Base-by-base conservation (phyloP, 352 stramenopile species). In the Lagenidium giganteum region DNA sequence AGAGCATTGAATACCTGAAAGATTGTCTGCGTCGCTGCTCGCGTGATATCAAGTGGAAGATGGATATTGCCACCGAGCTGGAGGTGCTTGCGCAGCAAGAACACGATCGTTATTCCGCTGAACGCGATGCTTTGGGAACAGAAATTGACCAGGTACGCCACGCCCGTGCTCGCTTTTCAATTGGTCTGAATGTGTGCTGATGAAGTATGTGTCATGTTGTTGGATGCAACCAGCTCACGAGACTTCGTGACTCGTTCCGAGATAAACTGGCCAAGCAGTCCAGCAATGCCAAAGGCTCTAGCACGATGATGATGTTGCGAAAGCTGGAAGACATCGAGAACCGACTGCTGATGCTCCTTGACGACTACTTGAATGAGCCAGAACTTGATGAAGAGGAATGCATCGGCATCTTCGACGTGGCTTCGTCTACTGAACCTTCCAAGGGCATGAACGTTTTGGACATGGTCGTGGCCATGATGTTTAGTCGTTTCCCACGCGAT, bases 401-500 rank as follows among this genome's bases (percentile, higher is more conserved):
- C n/a, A n/a, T n/a, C n/a, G n/a, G n/a, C n/a, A n/a, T n/a, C n/a
- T n/a, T n/a, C n/a, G n/a, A n/a, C n/a, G n/a, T n/a, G n/a, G n/a
- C n/a, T n/a, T n/a, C n/a, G n/a, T n/a, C n/a, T 20, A 23, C 22
- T 6, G 57, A n/a, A n/a, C n/a, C n/a, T n/a, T n/a, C 30, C 4
- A 42, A 50, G 4, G 57, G n/a, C n/a, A n/a, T n/a, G n/a, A 86
- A 82, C 52, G 70, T 88, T 21, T 47, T 88, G 29, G 76, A 88
- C 40, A 88, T 86, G 73, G 68, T 88, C 34, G 58, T 88, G 14
- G 74, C 70, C n/a, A 88, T 88, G 76, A 45, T 86, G 5, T 88
- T 88, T 43, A 54, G 64, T 2, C 76, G 76, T 16, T 50, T 88
- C 33, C 76, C 76, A 30, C 68, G 57, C 18, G 67, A 78, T 43